Evolutionary conservation across 202 grass and related monocot genomes (phyloP).

Genomic region (Setaria viridis): DNA sequence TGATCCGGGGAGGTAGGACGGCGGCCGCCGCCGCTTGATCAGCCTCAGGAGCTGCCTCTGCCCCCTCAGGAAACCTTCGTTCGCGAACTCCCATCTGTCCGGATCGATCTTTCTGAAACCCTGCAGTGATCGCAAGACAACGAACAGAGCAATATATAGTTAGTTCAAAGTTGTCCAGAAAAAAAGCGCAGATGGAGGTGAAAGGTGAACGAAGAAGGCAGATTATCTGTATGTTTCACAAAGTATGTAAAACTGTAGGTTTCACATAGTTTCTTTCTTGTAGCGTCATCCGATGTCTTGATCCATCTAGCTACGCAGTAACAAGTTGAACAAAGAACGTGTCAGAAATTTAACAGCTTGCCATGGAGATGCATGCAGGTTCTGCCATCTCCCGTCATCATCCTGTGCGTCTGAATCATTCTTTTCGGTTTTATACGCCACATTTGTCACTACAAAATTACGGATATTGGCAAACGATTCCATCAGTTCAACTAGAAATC

Average conservation of each 20-base stretch:
- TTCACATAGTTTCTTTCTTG: no score
- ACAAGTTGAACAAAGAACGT: conserved; percentile 60
- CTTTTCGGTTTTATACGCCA: neutral
- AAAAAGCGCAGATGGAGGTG: neutral
- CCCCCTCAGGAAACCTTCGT: conserved; percentile 70
- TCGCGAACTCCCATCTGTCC: conserved; percentile 89
- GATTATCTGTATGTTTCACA: no score
- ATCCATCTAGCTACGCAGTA: conserved; percentile 79
- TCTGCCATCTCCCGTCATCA: conserved; percentile 9
- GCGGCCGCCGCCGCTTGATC: conserved; percentile 66
- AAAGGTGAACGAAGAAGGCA: no score
- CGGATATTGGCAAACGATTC: neutral
- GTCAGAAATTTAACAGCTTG: conserved; percentile 56
- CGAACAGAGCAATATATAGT: neutral
- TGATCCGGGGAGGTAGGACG: conserved; percentile 32
- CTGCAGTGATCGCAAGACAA: conserved; percentile 44
- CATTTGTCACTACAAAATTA: neutral
- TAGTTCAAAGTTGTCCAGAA: neutral
- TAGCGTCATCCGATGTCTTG: conserved; percentile 37
- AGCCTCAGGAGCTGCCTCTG: conserved; percentile 70
- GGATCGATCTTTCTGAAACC: conserved; percentile 88
- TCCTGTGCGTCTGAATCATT: conserved; percentile 19
- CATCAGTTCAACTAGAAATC: neutral
- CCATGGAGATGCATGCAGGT: conserved; percentile 2
- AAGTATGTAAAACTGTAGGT: no score